These are phyloP conservation scores for Globisporangium polare DNA, from an alignment of 352 stramenopile genomes.

Conservation along the genomic window DNA sequence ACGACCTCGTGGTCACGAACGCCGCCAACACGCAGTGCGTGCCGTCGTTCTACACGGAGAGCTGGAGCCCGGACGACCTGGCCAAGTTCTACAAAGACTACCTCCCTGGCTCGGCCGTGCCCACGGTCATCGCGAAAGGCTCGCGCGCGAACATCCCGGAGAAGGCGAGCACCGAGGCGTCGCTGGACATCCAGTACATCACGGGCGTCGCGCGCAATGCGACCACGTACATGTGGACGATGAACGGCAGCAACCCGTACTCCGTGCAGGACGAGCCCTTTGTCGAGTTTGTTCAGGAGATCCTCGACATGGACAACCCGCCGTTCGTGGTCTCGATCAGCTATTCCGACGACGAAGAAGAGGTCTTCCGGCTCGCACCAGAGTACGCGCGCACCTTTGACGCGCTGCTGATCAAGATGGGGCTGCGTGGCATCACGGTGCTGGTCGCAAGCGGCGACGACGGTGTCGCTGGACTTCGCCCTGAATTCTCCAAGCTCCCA, in stretches of 20 bases:
- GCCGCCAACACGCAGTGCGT: slow-evolving; percentile 52
- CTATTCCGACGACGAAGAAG: slow-evolving; percentile 90
- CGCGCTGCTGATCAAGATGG: slow-evolving; percentile 87
- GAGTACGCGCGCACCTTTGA: slow-evolving; percentile 82
- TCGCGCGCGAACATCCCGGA: slow-evolving; percentile 37
- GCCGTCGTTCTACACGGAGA: slow-evolving; percentile 78
- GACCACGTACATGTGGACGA: slow-evolving; percentile 77
- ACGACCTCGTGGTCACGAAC: slow-evolving; percentile 67
- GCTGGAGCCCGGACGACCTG: slow-evolving; percentile 54
- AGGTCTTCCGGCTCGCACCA: slow-evolving; percentile 72
- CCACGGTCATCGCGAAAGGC: slow-evolving; percentile 54
- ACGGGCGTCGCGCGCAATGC: slow-evolving; percentile 76
- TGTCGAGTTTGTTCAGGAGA: slow-evolving; percentile 66
- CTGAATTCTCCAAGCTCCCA: slow-evolving; percentile 58
- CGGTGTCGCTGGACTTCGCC: slow-evolving; percentile 71
- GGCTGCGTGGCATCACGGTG: slow-evolving; percentile 81
- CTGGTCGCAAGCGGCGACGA: slow-evolving; percentile 86
- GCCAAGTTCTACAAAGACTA: slow-evolving; percentile 51
- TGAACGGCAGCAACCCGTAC: slow-evolving; percentile 84
- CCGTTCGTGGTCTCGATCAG: slow-evolving; percentile 87
- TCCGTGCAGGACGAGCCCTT: slow-evolving; percentile 83
- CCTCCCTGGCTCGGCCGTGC: slow-evolving; percentile 38
- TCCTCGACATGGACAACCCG: slow-evolving; percentile 64
- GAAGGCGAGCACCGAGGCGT: slow-evolving; percentile 64
- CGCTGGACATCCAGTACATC: slow-evolving; percentile 90